Conservation (phyloP, 495 filamentous ascomycete genomes). For the Oleoguttula mirabilis region DNA sequence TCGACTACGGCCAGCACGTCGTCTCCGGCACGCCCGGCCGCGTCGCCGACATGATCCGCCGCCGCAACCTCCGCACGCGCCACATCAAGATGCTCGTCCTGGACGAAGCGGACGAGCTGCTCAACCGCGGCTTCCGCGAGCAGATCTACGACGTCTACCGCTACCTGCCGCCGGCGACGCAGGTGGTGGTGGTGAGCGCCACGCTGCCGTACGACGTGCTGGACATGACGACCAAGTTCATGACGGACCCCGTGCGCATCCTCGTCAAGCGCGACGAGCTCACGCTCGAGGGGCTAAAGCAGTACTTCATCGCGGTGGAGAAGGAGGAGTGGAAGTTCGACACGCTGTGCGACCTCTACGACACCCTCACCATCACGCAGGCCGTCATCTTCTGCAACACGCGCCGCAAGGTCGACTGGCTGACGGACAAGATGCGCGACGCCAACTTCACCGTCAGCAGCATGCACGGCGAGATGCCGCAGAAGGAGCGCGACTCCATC, state of each 20-base stretch:
- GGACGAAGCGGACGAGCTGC: constrained; percentile 87
- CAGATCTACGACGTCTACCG: constrained; percentile 99
- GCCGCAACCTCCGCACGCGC: constrained; percentile 82
- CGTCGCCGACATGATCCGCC: constrained; percentile 97
- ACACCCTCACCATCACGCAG: constrained; percentile 97
- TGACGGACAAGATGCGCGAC: constrained; percentile 97
- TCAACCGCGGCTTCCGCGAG: constrained; percentile 89
- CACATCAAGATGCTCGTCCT: constrained; percentile 99
- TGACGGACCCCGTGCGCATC: constrained; percentile 97
- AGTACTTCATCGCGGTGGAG: constrained; percentile 98
- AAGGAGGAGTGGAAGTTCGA: constrained; percentile 99
- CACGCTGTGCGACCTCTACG: constrained; percentile 98
- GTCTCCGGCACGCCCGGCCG: constrained; percentile 92
- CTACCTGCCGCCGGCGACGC: constrained; percentile 86
- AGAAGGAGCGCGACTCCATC: constrained; percentile 92
- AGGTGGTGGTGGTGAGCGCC: constrained; percentile 95
- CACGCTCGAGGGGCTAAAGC: constrained; percentile 95
- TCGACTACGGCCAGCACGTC: constrained; percentile 93
- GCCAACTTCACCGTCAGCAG: constrained; percentile 95
- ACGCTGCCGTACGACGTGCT: constrained; percentile 96
- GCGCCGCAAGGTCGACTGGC: constrained; percentile 97
- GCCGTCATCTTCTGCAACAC: constrained; percentile 99
- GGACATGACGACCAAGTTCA: constrained; percentile 99
- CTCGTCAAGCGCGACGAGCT: constrained; percentile 99
- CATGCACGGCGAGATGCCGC: constrained; percentile 99